Percentiles rank a stretch among this genome's conserved stretches.
Conservation (phyloP, 2,329 filamentous ascomycete species). For the Fusarium equiseti region DNA sequence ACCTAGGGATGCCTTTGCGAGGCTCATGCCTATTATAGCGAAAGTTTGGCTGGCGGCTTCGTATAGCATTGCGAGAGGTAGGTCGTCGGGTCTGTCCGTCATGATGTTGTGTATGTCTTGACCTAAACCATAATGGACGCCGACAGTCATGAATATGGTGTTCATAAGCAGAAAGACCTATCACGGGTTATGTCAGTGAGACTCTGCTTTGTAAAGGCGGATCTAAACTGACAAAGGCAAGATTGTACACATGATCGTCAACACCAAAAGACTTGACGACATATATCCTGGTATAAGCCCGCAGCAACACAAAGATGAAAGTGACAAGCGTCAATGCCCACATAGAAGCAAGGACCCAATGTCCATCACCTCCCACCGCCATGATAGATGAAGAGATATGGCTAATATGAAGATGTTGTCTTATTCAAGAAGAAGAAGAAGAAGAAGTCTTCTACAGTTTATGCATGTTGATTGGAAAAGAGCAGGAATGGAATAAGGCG, state of each 20-base stretch:
- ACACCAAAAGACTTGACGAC: slow-evolving; percentile 49
- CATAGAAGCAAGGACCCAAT: slow-evolving; percentile 44
- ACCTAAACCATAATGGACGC: slow-evolving; percentile 53
- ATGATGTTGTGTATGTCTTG: slow-evolving; percentile 46
- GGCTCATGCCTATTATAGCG: slow-evolving; percentile 54
- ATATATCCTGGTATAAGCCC: slow-evolving; percentile 53
- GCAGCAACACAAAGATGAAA: slow-evolving; percentile 51
- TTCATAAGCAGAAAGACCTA: slow-evolving; percentile 49
- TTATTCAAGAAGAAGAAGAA: neutral
- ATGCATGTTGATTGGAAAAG: neutral
- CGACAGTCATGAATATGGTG: slow-evolving; percentile 50
- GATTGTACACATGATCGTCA: slow-evolving; percentile 53
- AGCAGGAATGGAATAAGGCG: neutral
- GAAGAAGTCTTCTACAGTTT: neutral
- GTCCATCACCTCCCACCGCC: slow-evolving; percentile 37
- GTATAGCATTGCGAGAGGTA: slow-evolving; percentile 47
- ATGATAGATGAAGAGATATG: neutral
- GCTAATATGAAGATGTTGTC: neutral
- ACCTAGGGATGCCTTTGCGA: slow-evolving; percentile 55
- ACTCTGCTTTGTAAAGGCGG: too few species aligned
- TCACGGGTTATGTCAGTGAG: neutral
- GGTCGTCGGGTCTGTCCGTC: slow-evolving; percentile 27
- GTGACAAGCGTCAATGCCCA: slow-evolving; percentile 45
- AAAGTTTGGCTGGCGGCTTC: slow-evolving; percentile 53
- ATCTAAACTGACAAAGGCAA: slow-evolving; percentile 30